Evolutionary conservation across 192 early-diverging fungal genomes (phyloP).

Genomic region (Umbelopsis sp.): DNA sequence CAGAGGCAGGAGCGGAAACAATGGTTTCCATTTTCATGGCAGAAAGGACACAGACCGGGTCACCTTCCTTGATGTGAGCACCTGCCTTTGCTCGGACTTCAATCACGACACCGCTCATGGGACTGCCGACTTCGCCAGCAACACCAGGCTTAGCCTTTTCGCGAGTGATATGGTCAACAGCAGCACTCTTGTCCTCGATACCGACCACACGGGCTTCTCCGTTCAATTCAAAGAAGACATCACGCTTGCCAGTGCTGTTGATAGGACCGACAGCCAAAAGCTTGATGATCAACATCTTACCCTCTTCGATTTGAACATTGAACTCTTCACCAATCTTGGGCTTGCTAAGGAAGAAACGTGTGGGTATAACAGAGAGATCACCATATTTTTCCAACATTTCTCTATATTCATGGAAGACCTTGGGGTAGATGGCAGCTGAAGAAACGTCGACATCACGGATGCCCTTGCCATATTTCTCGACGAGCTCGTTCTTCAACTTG

Average conservation of each 20-base stretch:
- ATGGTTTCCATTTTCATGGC: conserved; percentile 99
- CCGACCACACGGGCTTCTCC: conserved; percentile 90
- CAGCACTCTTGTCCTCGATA: conserved; percentile 65
- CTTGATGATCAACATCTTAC: conserved; percentile 90
- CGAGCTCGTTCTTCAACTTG: conserved; percentile 71
- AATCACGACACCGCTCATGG: conserved; percentile 96
- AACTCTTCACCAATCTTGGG: conserved; percentile 90
- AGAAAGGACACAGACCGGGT: conserved; percentile 87
- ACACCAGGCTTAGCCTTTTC: conserved; percentile 76
- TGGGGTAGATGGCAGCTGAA: conserved; percentile 90
- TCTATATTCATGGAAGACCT: conserved; percentile 89
- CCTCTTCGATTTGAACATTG: conserved; percentile 81
- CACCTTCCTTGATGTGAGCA: conserved; percentile 82
- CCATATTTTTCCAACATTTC: conserved; percentile 75
- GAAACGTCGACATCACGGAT: conserved; percentile 88
- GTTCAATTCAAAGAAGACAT: conserved; percentile 96
- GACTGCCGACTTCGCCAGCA: conserved; percentile 86
- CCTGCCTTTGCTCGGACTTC: conserved; percentile 89
- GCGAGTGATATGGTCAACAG: conserved; percentile 64
- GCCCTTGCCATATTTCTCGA: conserved; percentile 79
- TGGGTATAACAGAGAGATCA: conserved; percentile 88
- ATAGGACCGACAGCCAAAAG: conserved; percentile 87
- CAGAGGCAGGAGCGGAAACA: conserved; percentile 78
- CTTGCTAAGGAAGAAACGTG: conserved; percentile 87
- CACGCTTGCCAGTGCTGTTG: conserved; percentile 76